phyloP scores from a whole-genome alignment of 1,284 basidiomycete genomes.

The Omphalotus olearius region DNA sequence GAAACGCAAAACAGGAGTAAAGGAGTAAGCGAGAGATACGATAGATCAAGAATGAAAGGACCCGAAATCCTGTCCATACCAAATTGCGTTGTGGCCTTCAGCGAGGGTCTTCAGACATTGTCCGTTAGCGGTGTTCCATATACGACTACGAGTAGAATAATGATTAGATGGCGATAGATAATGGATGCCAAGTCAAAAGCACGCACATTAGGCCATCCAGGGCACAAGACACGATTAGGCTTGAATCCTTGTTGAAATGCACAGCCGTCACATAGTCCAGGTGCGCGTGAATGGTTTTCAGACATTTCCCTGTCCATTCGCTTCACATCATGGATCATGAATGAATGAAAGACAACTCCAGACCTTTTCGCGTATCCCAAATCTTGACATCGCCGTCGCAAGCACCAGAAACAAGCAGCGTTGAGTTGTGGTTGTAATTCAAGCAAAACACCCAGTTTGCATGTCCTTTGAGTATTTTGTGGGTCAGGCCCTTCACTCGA shows the following conservation, averaged over 20 bases:
- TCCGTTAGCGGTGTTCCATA: constrained; percentile 92
- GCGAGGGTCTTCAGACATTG: constrained; percentile 96
- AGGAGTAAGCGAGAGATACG: constrained; percentile 2
- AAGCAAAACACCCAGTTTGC: constrained; percentile 89
- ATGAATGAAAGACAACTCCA: constrained; percentile 2
- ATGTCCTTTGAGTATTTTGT: constrained; percentile 74
- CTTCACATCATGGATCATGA: neutral
- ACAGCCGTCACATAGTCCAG: constrained; percentile 93
- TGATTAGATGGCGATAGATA: constrained; percentile 3
- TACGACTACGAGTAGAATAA: constrained; percentile 54
- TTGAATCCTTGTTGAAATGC: constrained; percentile 90
- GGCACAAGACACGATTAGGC: constrained; percentile 86
- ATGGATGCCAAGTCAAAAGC: constrained; percentile 2
- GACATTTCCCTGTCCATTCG: constrained; percentile 58
- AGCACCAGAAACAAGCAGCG: constrained; percentile 86
- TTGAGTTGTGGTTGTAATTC: constrained; percentile 85
- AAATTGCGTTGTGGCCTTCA: constrained; percentile 85
- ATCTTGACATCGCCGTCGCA: constrained; percentile 92
- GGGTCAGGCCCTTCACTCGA: constrained; percentile 53
- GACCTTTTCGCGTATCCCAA: constrained; percentile 86
- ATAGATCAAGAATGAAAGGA: too few species aligned
- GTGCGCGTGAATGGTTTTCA: constrained; percentile 87
- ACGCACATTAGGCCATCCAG: constrained; percentile 92
- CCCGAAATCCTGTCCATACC: constrained; percentile 42
- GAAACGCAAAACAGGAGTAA: constrained; percentile 6